Base-by-base conservation (phyloP, 2,329 filamentous ascomycete genomes). In the Trichophyton benhamiae region DNA sequence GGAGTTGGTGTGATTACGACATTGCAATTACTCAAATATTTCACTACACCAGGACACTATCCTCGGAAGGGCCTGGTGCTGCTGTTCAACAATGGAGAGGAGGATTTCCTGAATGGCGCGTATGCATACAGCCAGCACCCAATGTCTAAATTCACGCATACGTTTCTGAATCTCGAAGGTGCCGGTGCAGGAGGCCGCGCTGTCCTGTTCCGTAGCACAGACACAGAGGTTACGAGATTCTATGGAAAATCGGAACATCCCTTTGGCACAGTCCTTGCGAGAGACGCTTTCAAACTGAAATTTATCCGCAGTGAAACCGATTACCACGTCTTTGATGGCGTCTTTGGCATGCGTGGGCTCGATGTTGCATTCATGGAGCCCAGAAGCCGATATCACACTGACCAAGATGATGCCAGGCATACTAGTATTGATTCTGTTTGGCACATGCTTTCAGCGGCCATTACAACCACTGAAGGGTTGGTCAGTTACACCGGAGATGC, bases 81-180 rank as follows among this genome's bases (percentile, higher is more conserved):
- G 8, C 80, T 97, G 30, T 82, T 97, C 70, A 99, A 99, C 79
- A 96, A 97, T 69, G 92, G 88, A 41, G 94, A 99, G 71, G 94
- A 99, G 72, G 92, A 97, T 69, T 94, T 86, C 41, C 78, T 97
- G 9, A 89, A 95, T 66, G 94, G 94, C 0, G 91, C 92, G 5
- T 83, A 84, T 63, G 91, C 88, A 4, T 96, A 95, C 69, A 86
- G 88, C 30, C 85, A 90, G 66, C 90, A 91, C 71, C 88, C 91
- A 0, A 79, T 96, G 65, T 84, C 89, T 9, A 84, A 83, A 59
- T 88, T 95, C 61, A 83, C 89, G 8, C 88, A 91, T 70, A 90
- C 89, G 0, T 97, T 99, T 70, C 78, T 97, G 66, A 99, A 99
- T 67, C 83, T 99, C 15, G 94, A 99, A 74, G 94, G 94, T 11